Evolutionary conservation across 257 asterid genomes (phyloP).

Genomic region (Primulina huaijiensis): DNA sequence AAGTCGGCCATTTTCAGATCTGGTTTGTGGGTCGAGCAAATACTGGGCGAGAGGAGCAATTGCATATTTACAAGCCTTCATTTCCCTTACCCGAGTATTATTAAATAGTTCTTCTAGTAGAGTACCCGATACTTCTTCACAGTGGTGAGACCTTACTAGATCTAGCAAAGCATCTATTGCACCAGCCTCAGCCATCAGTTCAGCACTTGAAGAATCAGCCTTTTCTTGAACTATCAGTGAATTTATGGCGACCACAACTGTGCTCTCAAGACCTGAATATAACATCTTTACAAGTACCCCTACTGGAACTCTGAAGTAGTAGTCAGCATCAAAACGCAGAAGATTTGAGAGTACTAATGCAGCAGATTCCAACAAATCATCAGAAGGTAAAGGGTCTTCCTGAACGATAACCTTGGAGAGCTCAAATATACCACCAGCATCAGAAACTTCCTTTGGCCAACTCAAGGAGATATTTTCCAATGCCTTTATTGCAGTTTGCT

Average conservation of each 20-base stretch:
- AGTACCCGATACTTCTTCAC: slow-evolving; percentile 68
- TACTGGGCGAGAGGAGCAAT: slow-evolving; percentile 86
- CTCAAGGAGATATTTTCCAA: slow-evolving; percentile 65
- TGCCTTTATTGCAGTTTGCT: slow-evolving; percentile 75
- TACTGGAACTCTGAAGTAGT: slow-evolving; percentile 56
- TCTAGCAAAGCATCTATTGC: slow-evolving; percentile 76
- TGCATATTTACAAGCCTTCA: slow-evolving; percentile 74
- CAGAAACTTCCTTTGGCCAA: slow-evolving; percentile 84
- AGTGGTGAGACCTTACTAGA: slow-evolving; percentile 75
- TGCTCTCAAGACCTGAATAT: slow-evolving; percentile 45
- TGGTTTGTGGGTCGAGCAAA: slow-evolving; percentile 82
- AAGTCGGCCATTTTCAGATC: slow-evolving; percentile 61
- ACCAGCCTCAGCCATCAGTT: slow-evolving; percentile 76
- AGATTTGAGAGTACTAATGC: slow-evolving; percentile 69
- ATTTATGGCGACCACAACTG: slow-evolving; percentile 55
- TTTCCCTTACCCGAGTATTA: slow-evolving; percentile 57
- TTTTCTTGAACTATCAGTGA: slow-evolving; percentile 71
- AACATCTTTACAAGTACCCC: slow-evolving; percentile 76
- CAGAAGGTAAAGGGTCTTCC: slow-evolving; percentile 71
- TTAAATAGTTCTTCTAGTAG: slow-evolving; percentile 72
- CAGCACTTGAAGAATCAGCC: slow-evolving; percentile 57
- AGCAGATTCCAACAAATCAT: slow-evolving; percentile 71
- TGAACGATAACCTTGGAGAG: slow-evolving; percentile 72
- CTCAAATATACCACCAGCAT: slow-evolving; percentile 83
- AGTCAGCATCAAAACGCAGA: slow-evolving; percentile 48